Evolutionary conservation across 331 rosid species (phyloP).

Genomic region (Pyrus hybrid): DNA sequence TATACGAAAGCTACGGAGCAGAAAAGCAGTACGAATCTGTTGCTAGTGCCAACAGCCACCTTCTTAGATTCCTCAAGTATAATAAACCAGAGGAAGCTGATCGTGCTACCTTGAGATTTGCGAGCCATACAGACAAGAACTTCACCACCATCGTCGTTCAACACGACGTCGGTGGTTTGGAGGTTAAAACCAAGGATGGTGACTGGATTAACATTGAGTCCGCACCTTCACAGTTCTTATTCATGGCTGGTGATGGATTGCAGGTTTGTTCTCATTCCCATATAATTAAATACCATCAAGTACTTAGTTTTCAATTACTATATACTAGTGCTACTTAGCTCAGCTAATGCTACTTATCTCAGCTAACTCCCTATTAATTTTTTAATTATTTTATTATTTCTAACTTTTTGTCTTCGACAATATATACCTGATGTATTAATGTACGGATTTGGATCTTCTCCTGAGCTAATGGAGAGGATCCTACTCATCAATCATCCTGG

Average conservation of each 20-base stretch:
- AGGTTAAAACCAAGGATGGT: not conserved
- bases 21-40: slow-evolving; percentile 28
- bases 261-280: slow-evolving; percentile 7
- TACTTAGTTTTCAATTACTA: not conserved
- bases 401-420: too few species aligned
- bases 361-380: too few species aligned
- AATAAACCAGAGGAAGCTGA: slow-evolving; percentile 2
- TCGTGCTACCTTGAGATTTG: slow-evolving; percentile 14
- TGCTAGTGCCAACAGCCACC: slow-evolving; percentile 25
- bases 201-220: not conserved
- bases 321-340: not conserved
- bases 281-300: not conserved
- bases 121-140: slow-evolving; percentile 34
- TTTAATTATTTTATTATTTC: too few species aligned
- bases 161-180: slow-evolving; percentile 29
- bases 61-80: slow-evolving; percentile 40
- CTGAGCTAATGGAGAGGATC: too few species aligned
- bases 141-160: slow-evolving; percentile 46
- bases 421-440: too few species aligned
- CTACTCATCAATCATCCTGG: too few species aligned
- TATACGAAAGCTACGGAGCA: slow-evolving; percentile 41
- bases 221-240: not conserved
- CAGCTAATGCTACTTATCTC: too few species aligned
- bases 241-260: slow-evolving; percentile 2
- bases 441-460: too few species aligned